Evolutionary conservation across 176 grass and related monocot species (phyloP).

Genomic region (Juncus inflexus): DNA sequence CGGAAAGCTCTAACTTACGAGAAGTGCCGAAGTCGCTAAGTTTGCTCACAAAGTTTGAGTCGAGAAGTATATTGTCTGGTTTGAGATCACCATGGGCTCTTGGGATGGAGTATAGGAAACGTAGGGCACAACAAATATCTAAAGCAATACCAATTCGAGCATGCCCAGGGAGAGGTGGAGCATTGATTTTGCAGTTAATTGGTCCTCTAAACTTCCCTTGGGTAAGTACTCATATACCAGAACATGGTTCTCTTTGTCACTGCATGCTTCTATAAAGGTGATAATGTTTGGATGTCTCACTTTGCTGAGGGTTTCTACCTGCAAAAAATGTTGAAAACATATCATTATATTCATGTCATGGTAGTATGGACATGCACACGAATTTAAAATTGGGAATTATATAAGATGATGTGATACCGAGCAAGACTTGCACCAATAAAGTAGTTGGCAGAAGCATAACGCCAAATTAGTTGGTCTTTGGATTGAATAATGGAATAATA

Average conservation of each 20-base stretch:
- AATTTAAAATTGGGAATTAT: too few species aligned
- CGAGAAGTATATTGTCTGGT: constrained; percentile 59
- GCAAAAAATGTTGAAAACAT: constrained; percentile 19
- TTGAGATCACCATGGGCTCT: constrained; percentile 69
- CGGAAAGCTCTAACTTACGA: constrained; percentile 25
- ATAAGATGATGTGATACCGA: too few species aligned
- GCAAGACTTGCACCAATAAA: too few species aligned
- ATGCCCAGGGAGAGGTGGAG: constrained; percentile 55
- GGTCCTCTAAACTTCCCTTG: constrained; percentile 69
- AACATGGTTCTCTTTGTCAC: constrained; percentile 29
- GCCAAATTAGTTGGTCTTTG: too few species aligned
- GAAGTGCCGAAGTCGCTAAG: constrained; percentile 44
- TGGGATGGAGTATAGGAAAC: constrained; percentile 58
- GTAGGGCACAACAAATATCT: constrained; percentile 50
- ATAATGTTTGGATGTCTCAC: constrained; percentile 65
- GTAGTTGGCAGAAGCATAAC: too few species aligned
- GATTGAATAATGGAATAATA: too few species aligned
- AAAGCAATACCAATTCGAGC: constrained; percentile 40
- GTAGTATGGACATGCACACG: too few species aligned
- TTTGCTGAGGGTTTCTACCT: constrained; percentile 57
- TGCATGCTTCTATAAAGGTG: constrained; percentile 63
- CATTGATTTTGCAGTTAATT: constrained; percentile 46
- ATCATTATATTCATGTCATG: not conserved
- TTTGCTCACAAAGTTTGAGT: constrained; percentile 54
- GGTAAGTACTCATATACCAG: constrained; percentile 71